Evolutionary conservation across 228 moss, liverwort and hornwort genomes (phyloP).

Genomic region (Sphagnum fallax): DNA sequence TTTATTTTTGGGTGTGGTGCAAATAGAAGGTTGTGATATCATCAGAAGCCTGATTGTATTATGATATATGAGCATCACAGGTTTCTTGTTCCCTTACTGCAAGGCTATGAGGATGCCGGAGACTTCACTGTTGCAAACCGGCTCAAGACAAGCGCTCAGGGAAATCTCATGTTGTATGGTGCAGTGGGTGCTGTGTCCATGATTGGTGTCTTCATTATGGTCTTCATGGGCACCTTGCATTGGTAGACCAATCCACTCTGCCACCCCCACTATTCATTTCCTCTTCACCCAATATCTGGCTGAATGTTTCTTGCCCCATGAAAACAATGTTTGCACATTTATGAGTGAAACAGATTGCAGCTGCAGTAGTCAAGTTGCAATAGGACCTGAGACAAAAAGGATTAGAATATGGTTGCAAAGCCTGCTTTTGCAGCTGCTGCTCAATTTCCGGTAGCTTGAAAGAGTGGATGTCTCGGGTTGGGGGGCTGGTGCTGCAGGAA

Average conservation of each 20-base stretch:
- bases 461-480: neutral
- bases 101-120: conserved; percentile 99
- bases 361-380: no score
- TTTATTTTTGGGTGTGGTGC: no score
- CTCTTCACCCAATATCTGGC: neutral
- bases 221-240: conserved; percentile 78
- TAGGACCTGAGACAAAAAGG: no score
- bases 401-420: no score
- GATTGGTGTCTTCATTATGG: conserved; percentile 86
- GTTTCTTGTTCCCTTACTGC: conserved; percentile 76
- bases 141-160: conserved; percentile 76
- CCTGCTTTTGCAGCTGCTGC: no score
- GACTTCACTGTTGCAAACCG: conserved; percentile 88
- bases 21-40: neutral
- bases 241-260: conserved; percentile 38
- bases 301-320: no score
- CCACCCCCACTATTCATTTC: neutral
- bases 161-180: conserved; percentile 85
- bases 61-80: conserved; percentile 17
- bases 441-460: no score
- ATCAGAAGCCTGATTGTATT: conserved; percentile 3
- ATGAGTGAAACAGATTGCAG: no score
- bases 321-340: no score
- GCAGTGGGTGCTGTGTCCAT: conserved; percentile 78
- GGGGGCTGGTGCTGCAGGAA: conserved; percentile 41